Conservation (phyloP, 768 basidiomycete genomes). For the Lentinus tigrinus region DNA sequence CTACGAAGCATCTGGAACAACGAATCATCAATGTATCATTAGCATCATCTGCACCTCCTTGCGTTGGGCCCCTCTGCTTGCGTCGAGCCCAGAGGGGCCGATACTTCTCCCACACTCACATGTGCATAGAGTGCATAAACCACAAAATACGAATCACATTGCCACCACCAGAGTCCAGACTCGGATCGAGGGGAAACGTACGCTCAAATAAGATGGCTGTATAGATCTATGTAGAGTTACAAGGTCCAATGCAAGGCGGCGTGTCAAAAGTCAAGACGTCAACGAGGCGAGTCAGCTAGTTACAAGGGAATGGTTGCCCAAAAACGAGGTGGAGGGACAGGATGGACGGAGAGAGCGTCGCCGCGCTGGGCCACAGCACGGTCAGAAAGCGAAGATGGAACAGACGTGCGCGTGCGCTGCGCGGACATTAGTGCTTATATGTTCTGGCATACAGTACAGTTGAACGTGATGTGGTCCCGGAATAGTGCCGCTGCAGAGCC, state of each 20-base stretch:
- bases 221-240: slow-evolving; percentile 19
- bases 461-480: slow-evolving; percentile 73
- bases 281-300: slow-evolving; percentile 5
- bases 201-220: slow-evolving; percentile 16
- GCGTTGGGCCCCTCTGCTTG: no score
- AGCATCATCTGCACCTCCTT: neutral
- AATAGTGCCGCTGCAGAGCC: slow-evolving; percentile 65
- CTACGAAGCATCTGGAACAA: neutral
- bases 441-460: slow-evolving; percentile 82
- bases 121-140: no score
- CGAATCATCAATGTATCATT: neutral
- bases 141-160: no score
- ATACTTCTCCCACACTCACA: no score
- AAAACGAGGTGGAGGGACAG: slow-evolving; percentile 5
- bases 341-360: neutral
- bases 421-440: slow-evolving; percentile 53
- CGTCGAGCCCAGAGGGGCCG: no score
- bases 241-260: slow-evolving; percentile 15
- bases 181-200: neutral
- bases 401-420: slow-evolving; percentile 5
- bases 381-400: slow-evolving; percentile 11
- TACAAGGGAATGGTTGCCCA: slow-evolving; percentile 16
- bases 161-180: neutral
- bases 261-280: neutral
- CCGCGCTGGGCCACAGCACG: neutral